phyloP scores from a whole-genome alignment of 371 early-diverging fungal genomes.

The Blastocladiella emersonii region DNA sequence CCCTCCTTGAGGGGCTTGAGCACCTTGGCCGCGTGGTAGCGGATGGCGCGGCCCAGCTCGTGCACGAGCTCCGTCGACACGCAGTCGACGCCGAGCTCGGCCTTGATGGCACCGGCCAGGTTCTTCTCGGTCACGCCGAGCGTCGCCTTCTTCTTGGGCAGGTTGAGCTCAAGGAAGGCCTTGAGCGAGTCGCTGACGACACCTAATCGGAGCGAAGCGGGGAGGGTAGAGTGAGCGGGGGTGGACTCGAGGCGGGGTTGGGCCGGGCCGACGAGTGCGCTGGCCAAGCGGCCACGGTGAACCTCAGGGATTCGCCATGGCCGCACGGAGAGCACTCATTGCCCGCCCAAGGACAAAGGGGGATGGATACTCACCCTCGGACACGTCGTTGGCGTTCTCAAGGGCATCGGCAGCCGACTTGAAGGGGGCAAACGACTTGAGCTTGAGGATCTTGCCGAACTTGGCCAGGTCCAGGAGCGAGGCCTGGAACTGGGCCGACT shows the following conservation, averaged over 20 bases:
- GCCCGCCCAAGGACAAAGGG: not conserved
- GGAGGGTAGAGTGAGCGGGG: not conserved
- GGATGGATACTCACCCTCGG: constrained; percentile 87
- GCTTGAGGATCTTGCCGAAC: constrained; percentile 79
- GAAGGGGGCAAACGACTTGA: constrained; percentile 91
- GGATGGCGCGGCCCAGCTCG: constrained; percentile 85
- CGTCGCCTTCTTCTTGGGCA: constrained; percentile 59
- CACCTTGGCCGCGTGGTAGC: constrained; percentile 78
- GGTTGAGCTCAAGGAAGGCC: constrained; percentile 84
- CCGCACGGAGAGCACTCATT: not conserved
- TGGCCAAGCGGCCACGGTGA: too few species aligned
- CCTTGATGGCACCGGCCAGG: constrained; percentile 78
- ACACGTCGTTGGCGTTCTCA: constrained; percentile 91
- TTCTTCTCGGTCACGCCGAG: constrained; percentile 91
- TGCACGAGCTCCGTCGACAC: constrained; percentile 60
- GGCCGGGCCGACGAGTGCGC: too few species aligned
- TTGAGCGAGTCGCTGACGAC: constrained; percentile 68
- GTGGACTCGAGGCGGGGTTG: too few species aligned
- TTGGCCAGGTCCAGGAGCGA: constrained; percentile 70
- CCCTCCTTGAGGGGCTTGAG: constrained; percentile 76
- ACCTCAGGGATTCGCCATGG: too few species aligned
- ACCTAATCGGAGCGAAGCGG: constrained; percentile 29
- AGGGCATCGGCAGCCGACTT: constrained; percentile 93
- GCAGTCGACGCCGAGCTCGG: constrained; percentile 59
- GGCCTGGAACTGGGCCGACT: constrained; percentile 75